Evolutionary conservation across 129 eudicot species (phyloP).

Genomic region (Erigeron canadensis): DNA sequence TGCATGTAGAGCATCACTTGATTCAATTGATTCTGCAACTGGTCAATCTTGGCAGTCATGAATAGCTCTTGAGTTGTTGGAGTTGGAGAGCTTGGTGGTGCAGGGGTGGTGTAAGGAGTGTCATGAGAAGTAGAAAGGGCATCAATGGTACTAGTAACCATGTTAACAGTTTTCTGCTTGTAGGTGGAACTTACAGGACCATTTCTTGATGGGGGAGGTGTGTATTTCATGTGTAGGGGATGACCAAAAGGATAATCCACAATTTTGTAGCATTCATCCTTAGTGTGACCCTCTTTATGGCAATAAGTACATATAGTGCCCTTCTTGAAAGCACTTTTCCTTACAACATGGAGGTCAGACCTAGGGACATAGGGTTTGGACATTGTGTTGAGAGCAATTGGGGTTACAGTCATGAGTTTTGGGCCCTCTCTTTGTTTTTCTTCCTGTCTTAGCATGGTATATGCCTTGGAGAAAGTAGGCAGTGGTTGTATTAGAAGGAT

Average conservation of each 20-base stretch:
- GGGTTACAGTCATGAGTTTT: neutral
- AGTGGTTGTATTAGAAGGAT: too few species aligned
- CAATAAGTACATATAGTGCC: neutral
- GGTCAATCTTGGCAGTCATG: too few species aligned
- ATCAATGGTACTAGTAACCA: neutral
- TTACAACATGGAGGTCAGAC: too few species aligned
- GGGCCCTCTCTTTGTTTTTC: neutral
- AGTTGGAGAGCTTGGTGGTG: too few species aligned
- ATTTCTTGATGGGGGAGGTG: neutral
- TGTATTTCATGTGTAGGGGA: neutral
- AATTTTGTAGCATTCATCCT: too few species aligned
- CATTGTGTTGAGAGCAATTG: neutral
- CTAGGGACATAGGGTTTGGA: too few species aligned
- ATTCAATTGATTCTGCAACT: neutral
- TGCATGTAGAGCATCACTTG: neutral
- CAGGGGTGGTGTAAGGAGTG: too few species aligned
- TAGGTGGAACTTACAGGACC: neutral
- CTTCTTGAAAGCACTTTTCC: neutral
- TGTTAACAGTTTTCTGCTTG: too few species aligned
- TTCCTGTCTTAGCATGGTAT: neutral
- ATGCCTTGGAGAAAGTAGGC: too few species aligned
- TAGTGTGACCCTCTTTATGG: neutral
- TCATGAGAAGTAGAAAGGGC: too few species aligned
- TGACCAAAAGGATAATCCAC: neutral
- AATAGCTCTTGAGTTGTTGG: too few species aligned